Percentiles rank a stretch among this genome's conserved stretches.
phyloP scores from a whole-genome alignment of 129 eudicot genomes.

The Artemisia argyi region DNA sequence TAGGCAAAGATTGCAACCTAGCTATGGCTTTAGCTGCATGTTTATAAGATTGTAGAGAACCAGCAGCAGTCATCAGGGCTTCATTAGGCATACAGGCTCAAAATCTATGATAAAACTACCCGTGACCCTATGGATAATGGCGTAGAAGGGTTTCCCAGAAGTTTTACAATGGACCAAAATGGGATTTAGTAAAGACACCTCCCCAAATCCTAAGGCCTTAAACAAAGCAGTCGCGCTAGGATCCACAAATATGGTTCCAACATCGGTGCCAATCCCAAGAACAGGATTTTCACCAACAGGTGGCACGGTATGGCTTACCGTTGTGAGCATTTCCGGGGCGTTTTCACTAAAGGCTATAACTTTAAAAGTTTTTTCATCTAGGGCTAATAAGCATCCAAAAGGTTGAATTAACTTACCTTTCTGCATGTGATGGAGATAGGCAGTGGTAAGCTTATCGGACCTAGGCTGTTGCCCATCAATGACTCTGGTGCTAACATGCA shows the following conservation, averaged over 20 bases:
- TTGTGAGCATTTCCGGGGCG: conserved; percentile 92
- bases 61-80: conserved; percentile 98
- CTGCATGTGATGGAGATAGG: conserved; percentile 84
- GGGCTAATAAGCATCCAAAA: conserved; percentile 84
- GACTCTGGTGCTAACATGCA: conserved; percentile 40
- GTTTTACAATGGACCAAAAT: conserved; percentile 84
- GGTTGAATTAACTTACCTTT: conserved; percentile 87
- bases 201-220: conserved; percentile 83
- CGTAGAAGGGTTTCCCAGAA: conserved; percentile 93
- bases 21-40: conserved; percentile 92
- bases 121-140: conserved; percentile 81
- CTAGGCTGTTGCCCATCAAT: conserved; percentile 38
- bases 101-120: conserved; percentile 85
- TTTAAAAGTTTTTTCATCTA: conserved; percentile 81
- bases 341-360: conserved; percentile 87
- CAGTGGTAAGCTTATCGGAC: conserved; percentile 74
- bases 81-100: conserved; percentile 97
- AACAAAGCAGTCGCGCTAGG: conserved; percentile 76
- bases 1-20: conserved; percentile 78
- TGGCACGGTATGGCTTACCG: conserved; percentile 83
- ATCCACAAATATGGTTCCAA: conserved; percentile 71
- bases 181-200: conserved; percentile 83
- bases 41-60: conserved; percentile 89
- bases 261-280: conserved; percentile 82
- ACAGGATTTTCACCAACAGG: conserved; percentile 75